phyloP scores from a whole-genome alignment of 306 rosid species.

The Herpetospermum pedunculosum region DNA sequence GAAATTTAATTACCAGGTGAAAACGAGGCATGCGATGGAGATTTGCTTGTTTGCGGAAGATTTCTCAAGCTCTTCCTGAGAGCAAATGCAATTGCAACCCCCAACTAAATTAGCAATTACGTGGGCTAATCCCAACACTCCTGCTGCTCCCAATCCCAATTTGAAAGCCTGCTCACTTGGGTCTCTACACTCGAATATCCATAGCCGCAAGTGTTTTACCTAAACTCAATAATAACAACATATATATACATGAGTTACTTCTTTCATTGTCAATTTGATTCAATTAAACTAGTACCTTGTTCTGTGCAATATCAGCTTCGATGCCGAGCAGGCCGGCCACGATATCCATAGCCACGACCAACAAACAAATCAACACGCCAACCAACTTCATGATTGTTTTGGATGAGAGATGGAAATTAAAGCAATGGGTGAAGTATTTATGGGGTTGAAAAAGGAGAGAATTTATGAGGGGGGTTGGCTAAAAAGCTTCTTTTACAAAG shows the following conservation, averaged over 20 bases:
- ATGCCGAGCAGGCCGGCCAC: slow-evolving; percentile 89
- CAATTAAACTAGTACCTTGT: too few relatives aligned
- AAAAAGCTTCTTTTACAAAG: slow-evolving; percentile 34
- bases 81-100: slow-evolving; percentile 77
- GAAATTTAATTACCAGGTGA: too few relatives aligned
- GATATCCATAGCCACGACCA: slow-evolving; percentile 59
- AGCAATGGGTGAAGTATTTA: too few relatives aligned
- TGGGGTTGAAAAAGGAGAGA: too few relatives aligned
- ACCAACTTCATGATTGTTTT: slow-evolving; percentile 31
- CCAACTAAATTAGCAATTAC: slow-evolving; percentile 61
- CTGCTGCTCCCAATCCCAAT: slow-evolving; percentile 69
- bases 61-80: slow-evolving; percentile 70
- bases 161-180: slow-evolving; percentile 80
- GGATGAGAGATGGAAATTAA: background rate
- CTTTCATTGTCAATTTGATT: too few relatives aligned
- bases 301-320: slow-evolving; percentile 77
- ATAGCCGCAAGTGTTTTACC: slow-evolving; percentile 72
- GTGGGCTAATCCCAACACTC: slow-evolving; percentile 56
- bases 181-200: slow-evolving; percentile 91
- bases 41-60: slow-evolving; percentile 57
- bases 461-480: too few relatives aligned
- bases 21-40: slow-evolving; percentile 59
- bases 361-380: slow-evolving; percentile 53
- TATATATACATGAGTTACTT: too few relatives aligned
- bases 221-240: too few relatives aligned